Percentiles rank a stretch among this genome's conserved stretches.
Evolutionary conservation across 2,329 filamentous ascomycete species (phyloP).

Genomic region (Hypomyces rosellus): DNA sequence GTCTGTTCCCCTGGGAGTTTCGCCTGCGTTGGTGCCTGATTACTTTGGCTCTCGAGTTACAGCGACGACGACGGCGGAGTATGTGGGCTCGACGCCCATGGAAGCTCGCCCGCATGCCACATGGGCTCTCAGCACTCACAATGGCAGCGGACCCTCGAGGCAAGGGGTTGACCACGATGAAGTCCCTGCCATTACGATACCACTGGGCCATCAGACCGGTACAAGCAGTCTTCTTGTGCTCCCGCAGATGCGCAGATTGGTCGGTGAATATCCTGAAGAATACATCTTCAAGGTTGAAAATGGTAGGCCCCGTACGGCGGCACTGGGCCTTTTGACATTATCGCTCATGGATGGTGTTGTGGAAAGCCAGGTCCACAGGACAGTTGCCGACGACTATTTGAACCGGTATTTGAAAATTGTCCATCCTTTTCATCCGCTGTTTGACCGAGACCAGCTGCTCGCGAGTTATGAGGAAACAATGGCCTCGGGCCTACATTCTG

Average conservation of each 20-base stretch:
- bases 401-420: conserved; percentile 9
- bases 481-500: conserved; percentile 6
- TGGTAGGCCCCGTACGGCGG: conserved; percentile 3
- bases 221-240: conserved; percentile 13
- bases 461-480: conserved; percentile 10
- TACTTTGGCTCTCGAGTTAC: neutral
- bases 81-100: neutral
- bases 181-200: conserved; percentile 13
- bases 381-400: conserved; percentile 9
- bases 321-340: conserved; percentile 6
- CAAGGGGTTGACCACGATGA: conserved; percentile 4
- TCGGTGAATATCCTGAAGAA: conserved; percentile 14
- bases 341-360: neutral
- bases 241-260: conserved; percentile 11
- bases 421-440: conserved; percentile 13
- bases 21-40: conserved; percentile 2
- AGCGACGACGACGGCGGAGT: no score
- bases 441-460: conserved; percentile 9
- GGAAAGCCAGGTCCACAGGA: neutral
- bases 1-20: no score
- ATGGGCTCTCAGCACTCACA: conserved; percentile 6
- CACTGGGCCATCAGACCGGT: conserved; percentile 15
- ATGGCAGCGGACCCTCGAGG: conserved; percentile 1
- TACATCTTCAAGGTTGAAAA: conserved; percentile 13
- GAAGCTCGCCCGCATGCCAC: conserved; percentile 8